A percentile compares a stretch with the other conserved stretches of the same genome.
phyloP scores from a whole-genome alignment of 768 basidiomycete species.

The Panaeolus papilionaceus region DNA sequence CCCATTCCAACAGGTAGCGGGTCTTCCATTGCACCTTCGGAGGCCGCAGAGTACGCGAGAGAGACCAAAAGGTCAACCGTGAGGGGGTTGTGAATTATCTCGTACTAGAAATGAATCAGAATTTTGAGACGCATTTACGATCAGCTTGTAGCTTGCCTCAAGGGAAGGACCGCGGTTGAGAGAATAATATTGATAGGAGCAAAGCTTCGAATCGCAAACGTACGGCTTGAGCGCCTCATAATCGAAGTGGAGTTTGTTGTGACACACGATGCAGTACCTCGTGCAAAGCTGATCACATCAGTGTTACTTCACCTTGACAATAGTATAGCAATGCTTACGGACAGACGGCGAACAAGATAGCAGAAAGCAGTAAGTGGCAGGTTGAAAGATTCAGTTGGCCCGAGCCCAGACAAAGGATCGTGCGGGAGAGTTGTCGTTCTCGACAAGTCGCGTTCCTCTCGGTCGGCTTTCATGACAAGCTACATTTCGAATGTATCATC shows the following conservation, averaged over 20 bases:
- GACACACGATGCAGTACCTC: slow-evolving; percentile 78
- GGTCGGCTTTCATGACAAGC: slow-evolving; percentile 49
- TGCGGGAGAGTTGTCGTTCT: slow-evolving; percentile 54
- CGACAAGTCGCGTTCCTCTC: slow-evolving; percentile 44
- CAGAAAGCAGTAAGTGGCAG: slow-evolving; percentile 66
- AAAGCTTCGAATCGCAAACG: slow-evolving; percentile 70
- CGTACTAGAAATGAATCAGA: slow-evolving; percentile 51
- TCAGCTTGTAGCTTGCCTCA: slow-evolving; percentile 48
- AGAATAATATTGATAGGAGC: slow-evolving; percentile 72
- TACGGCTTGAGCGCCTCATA: slow-evolving; percentile 75
- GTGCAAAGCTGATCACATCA: slow-evolving; percentile 58
- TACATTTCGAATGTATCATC: slow-evolving; percentile 23
- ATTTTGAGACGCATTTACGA: slow-evolving; percentile 1
- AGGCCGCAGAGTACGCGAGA: slow-evolving; percentile 61
- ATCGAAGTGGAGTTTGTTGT: slow-evolving; percentile 56
- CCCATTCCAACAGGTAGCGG: slow-evolving; percentile 67
- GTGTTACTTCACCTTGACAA: slow-evolving; percentile 1
- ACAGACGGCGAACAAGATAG: slow-evolving; percentile 68
- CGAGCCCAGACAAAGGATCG: slow-evolving; percentile 54
- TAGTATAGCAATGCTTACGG: slow-evolving; percentile 42
- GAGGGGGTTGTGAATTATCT: slow-evolving; percentile 67
- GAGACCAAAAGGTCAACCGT: slow-evolving; percentile 76
- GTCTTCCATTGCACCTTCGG: slow-evolving; percentile 58
- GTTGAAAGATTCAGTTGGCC: slow-evolving; percentile 50
- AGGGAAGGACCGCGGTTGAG: slow-evolving; percentile 71